Conservation (phyloP, 768 basidiomycete genomes). For the Leccinum boreale region DNA sequence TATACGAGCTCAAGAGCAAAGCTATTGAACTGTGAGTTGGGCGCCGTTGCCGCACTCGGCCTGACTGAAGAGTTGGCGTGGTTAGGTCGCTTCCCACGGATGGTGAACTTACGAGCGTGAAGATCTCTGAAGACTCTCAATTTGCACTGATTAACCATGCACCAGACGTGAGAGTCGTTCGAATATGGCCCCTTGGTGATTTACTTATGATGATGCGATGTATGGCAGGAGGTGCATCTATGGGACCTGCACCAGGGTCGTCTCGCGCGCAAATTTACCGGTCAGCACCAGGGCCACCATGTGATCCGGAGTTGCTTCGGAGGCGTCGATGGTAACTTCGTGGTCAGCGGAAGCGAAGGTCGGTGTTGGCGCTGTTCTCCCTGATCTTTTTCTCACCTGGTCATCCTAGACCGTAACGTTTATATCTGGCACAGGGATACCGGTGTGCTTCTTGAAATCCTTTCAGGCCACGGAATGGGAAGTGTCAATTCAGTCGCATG, state of each 20-base stretch:
- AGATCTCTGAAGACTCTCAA: constrained; percentile 80
- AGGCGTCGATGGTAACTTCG: constrained; percentile 81
- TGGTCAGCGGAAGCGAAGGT: constrained; percentile 97
- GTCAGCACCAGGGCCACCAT: constrained; percentile 79
- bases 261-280: constrained; percentile 76
- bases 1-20: constrained; percentile 73
- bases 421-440: constrained; percentile 95
- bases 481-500: constrained; percentile 96
- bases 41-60: constrained; percentile 4
- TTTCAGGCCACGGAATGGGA: constrained; percentile 83
- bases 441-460: constrained; percentile 75
- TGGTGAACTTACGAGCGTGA: constrained; percentile 86
- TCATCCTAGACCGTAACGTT: constrained; percentile 76
- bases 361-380: constrained; percentile 16
- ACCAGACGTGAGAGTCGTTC: constrained; percentile 63
- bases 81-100: constrained; percentile 61
- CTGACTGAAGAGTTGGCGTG: constrained; percentile 6
- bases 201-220: constrained; percentile 4
- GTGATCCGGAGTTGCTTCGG: constrained; percentile 95
- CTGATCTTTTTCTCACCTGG: constrained; percentile 9
- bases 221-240: constrained; percentile 77
- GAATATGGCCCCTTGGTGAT: neutral
- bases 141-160: constrained; percentile 85
- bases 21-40: constrained; percentile 61
- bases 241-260: constrained; percentile 75